Percentiles rank a stretch among this genome's conserved stretches.
phyloP scores from a whole-genome alignment of 495 filamentous ascomycete species.

The Trichoderma orchidacearum region DNA sequence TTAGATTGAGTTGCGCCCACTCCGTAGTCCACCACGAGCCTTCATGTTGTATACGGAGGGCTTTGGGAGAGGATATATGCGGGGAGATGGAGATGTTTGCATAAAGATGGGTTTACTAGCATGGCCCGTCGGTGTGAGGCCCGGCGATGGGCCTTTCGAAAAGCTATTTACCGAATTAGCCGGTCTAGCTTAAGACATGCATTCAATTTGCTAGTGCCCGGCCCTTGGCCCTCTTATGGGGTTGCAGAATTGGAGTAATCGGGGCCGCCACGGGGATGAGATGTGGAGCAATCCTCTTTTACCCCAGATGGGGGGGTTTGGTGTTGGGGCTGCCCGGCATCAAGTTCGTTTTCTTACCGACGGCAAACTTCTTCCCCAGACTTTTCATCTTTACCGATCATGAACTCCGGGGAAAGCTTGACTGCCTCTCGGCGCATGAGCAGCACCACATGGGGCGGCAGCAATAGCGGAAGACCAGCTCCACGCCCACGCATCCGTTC shows the following conservation, averaged over 20 bases:
- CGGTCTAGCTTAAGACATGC: neutral
- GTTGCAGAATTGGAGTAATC: too few species aligned
- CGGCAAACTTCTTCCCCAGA: neutral
- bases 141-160: neutral
- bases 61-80: neutral
- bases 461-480: neutral
- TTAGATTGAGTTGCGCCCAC: neutral
- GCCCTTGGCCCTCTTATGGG: too few species aligned
- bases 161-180: neutral
- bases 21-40: neutral
- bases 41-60: neutral
- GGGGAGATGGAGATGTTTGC: too few species aligned
- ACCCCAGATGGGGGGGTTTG: too few species aligned
- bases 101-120: neutral
- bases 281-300: too few species aligned
- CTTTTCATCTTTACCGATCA: neutral
- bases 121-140: neutral
- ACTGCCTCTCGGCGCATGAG: neutral
- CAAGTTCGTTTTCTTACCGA: neutral
- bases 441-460: neutral
- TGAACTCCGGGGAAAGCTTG: neutral
- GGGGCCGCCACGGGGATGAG: too few species aligned
- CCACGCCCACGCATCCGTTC: constrained; percentile 1
- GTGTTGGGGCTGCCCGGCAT: neutral
- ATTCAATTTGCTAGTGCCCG: too few species aligned